Conservation (phyloP, 2,329 filamentous ascomycete species). For the Trichoderma arundinaceum region DNA sequence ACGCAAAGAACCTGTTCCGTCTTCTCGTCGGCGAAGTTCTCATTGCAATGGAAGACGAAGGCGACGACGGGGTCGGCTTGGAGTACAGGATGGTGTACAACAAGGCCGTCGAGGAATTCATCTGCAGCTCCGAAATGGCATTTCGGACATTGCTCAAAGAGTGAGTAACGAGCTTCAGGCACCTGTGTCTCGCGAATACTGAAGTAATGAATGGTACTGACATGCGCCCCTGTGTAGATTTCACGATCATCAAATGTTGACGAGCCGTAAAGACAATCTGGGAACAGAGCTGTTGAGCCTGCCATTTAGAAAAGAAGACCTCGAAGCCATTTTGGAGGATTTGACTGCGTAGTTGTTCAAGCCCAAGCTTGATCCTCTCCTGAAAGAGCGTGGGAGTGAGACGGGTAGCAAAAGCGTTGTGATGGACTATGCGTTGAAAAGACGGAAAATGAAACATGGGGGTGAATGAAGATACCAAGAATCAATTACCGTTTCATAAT, state of each 20-base stretch:
- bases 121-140: conserved; percentile 94
- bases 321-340: conserved; percentile 88
- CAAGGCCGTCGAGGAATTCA: conserved; percentile 95
- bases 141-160: conserved; percentile 95
- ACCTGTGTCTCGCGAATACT: too few species aligned
- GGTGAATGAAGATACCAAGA: too few species aligned
- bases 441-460: too few species aligned
- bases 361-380: not conserved
- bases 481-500: too few species aligned
- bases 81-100: conserved; percentile 93
- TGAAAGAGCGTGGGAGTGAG: too few species aligned
- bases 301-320: conserved; percentile 84
- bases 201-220: not conserved
- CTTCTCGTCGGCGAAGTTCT: conserved; percentile 86
- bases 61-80: conserved; percentile 66
- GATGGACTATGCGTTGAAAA: too few species aligned
- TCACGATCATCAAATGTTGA: conserved; percentile 97
- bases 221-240: conserved; percentile 60
- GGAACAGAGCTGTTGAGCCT: conserved; percentile 86
- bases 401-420: too few species aligned
- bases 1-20: conserved; percentile 85
- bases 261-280: conserved; percentile 80
- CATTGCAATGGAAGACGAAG: conserved; percentile 68
- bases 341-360: conserved; percentile 38
- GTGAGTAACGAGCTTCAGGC: too few species aligned